phyloP scores from a whole-genome alignment of 1,139 yeast genomes.

The Magnusiomyces tetraspermus region DNA sequence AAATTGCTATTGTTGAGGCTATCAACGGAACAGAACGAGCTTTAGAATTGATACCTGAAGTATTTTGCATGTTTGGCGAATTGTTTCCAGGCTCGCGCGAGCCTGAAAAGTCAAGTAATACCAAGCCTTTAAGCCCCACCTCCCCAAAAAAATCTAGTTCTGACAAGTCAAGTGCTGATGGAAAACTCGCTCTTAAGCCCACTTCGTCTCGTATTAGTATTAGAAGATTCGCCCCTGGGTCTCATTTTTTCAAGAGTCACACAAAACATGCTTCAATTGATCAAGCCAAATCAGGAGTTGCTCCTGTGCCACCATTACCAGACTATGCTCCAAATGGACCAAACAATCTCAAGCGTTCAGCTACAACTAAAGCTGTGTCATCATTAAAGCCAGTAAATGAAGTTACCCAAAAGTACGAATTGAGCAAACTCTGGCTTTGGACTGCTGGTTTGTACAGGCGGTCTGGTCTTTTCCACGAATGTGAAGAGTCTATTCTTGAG shows the following conservation, averaged over 20 bases:
- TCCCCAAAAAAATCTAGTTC: not conserved
- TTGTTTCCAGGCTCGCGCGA: slow-evolving; percentile 34
- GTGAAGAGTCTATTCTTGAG: slow-evolving; percentile 65
- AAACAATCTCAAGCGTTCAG: not conserved
- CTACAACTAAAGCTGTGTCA: not conserved
- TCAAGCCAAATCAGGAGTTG: not conserved
- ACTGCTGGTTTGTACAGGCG: slow-evolving; percentile 56
- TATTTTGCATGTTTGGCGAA: slow-evolving; percentile 51
- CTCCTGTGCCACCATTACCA: not conserved
- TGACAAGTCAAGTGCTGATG: not conserved
- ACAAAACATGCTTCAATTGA: not conserved
- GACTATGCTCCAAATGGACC: not conserved
- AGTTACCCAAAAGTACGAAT: slow-evolving; percentile 11
- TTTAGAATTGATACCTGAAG: slow-evolving; percentile 55
- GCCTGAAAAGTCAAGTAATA: not conserved
- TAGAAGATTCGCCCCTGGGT: not conserved
- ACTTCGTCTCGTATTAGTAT: not conserved
- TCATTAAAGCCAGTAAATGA: not conserved
- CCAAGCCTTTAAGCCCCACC: not conserved
- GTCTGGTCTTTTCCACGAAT: slow-evolving; percentile 47
- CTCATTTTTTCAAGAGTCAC: not conserved
- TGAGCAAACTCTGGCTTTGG: slow-evolving; percentile 69
- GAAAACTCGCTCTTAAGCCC: not conserved
- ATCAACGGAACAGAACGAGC: slow-evolving; percentile 53
- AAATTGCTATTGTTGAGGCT: slow-evolving; percentile 59